Conservation (phyloP, 139 green algal genomes). For the Gonium pectorale region DNA sequence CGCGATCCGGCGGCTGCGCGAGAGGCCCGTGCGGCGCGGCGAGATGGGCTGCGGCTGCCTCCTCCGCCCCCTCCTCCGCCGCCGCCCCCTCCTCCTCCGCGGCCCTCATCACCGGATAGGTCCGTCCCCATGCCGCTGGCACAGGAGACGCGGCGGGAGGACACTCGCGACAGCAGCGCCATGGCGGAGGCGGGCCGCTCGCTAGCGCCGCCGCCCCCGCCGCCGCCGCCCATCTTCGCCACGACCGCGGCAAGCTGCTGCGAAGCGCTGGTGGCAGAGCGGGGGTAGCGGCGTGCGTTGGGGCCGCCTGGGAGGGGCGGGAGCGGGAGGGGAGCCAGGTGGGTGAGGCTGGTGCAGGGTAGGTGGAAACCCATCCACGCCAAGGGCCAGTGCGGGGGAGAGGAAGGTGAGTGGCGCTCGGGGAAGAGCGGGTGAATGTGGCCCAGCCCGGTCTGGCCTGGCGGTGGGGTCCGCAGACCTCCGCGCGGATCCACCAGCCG, state of each 20-base stretch:
- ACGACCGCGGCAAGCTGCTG: background rate
- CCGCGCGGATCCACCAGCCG: too few relatives aligned
- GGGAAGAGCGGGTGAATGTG: too few relatives aligned
- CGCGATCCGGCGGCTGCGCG: background rate
- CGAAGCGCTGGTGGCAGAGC: background rate
- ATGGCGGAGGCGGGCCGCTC: conserved; percentile 14
- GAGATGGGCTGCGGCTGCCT: background rate
- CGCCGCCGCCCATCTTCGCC: background rate
- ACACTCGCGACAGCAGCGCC: background rate
- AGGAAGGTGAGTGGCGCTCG: too few relatives aligned
- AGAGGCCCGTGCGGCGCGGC: background rate
- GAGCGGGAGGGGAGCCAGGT: background rate
- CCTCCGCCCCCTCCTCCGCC: background rate
- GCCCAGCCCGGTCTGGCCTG: too few relatives aligned
- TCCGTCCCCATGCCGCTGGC: conserved; percentile 23
- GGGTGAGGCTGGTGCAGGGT: background rate
- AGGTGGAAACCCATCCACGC: background rate
- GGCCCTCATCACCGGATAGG: conserved; percentile 16
- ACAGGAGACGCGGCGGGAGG: conserved; percentile 24
- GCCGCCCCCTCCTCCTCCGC: background rate
- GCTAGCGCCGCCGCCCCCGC: background rate
- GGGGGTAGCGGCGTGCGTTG: background rate
- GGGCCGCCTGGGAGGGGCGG: background rate
- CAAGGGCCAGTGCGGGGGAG: too few relatives aligned
- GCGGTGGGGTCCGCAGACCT: too few relatives aligned